phyloP scores from a whole-genome alignment of 2,329 filamentous ascomycete species.

The Whalleya microplaca region DNA sequence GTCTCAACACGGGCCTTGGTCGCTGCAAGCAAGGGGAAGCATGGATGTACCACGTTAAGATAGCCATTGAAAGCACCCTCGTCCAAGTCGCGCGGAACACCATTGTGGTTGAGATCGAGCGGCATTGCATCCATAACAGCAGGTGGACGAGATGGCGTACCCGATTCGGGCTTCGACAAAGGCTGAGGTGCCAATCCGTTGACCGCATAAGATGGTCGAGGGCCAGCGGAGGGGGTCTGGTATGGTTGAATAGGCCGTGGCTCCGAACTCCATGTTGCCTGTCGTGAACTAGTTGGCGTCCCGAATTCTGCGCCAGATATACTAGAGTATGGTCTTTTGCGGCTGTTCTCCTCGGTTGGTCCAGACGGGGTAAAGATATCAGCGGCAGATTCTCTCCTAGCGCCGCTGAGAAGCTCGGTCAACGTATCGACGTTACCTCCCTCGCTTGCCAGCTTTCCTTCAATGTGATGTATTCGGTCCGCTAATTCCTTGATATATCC shows the following conservation, averaged over 20 bases:
- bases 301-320: constrained; percentile 41
- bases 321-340: constrained; percentile 42
- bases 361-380: constrained; percentile 59
- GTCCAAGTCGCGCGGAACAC: constrained; percentile 43
- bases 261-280: constrained; percentile 53
- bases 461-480: constrained; percentile 80
- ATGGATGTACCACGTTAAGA: constrained; percentile 65
- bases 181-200: constrained; percentile 52
- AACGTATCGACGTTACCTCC: constrained; percentile 49
- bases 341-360: constrained; percentile 41
- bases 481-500: constrained; percentile 94
- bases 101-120: constrained; percentile 39
- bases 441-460: constrained; percentile 71
- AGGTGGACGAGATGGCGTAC: constrained; percentile 41
- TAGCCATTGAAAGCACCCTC: constrained; percentile 57
- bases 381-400: constrained; percentile 46
- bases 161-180: constrained; percentile 40
- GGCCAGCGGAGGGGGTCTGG: constrained; percentile 38
- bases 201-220: constrained; percentile 40
- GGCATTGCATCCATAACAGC: constrained; percentile 34
- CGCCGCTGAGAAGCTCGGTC: constrained; percentile 42
- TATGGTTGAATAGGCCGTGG: constrained; percentile 49
- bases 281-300: constrained; percentile 47
- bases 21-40: constrained; percentile 67
- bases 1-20: constrained; percentile 59